Conservation (phyloP, 2,329 filamentous ascomycete genomes). For the Drechslerella coelobrocha region DNA sequence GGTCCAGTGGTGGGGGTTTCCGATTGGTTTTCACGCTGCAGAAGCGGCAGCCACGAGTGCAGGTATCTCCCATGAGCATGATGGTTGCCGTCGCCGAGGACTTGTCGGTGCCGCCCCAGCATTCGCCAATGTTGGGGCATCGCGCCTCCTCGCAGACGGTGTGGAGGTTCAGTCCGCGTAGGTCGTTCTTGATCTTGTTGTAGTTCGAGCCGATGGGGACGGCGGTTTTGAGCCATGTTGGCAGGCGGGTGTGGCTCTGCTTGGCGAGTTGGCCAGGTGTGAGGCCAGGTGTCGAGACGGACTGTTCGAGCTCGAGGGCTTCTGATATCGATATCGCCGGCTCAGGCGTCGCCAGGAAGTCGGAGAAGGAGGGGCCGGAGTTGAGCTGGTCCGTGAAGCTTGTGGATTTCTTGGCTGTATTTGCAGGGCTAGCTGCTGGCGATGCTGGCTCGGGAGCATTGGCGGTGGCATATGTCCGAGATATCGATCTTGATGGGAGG, state of each 20-base stretch:
- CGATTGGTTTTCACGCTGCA: conserved; percentile 93
- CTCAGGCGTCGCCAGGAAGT: conserved; percentile 65
- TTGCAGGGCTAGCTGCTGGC: conserved; percentile 2
- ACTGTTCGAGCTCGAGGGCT: conserved; percentile 61
- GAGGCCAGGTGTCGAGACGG: too few species aligned
- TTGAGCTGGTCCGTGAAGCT: conserved; percentile 70
- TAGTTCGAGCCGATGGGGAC: conserved; percentile 86
- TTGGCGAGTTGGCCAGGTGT: conserved; percentile 66
- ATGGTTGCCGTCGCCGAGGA: conserved; percentile 93
- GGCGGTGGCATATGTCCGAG: conserved; percentile 38
- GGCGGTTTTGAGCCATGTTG: conserved; percentile 94
- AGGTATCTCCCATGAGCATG: conserved; percentile 99
- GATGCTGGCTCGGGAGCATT: conserved; percentile 14
- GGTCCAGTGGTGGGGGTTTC: conserved; percentile 79
- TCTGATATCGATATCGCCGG: conserved; percentile 60
- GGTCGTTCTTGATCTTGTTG: conserved; percentile 92
- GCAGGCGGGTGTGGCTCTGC: conserved; percentile 75
- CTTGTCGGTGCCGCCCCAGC: conserved; percentile 92
- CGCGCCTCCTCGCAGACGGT: conserved; percentile 95
- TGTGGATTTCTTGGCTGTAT: conserved; percentile 22
- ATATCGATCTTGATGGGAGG: conserved; percentile 1
- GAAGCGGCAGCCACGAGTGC: conserved; percentile 93
- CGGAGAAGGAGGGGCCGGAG: conserved; percentile 68
- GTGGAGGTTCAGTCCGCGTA: conserved; percentile 86
- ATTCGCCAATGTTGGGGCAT: conserved; percentile 97